Percentiles rank a stretch among this genome's conserved stretches.
Evolutionary conservation across 179 eudicot genomes (phyloP).

Genomic region (Spinacia oleracea): DNA sequence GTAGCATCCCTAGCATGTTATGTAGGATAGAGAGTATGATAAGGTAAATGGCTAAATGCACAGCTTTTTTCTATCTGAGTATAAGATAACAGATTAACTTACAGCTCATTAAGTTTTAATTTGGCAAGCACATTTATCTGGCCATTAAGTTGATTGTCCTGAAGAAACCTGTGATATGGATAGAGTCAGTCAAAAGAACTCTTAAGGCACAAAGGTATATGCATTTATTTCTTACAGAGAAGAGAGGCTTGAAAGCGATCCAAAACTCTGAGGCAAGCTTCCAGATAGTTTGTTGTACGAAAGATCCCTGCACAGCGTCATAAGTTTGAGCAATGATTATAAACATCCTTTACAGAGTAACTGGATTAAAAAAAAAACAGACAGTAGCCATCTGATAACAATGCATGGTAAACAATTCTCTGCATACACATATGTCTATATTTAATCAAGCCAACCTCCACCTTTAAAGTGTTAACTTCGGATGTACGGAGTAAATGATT

Average conservation of each 20-base stretch:
- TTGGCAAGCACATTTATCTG: conserved; percentile 48
- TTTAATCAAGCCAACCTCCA: conserved; percentile 15
- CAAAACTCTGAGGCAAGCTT: conserved; percentile 51
- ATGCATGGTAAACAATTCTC: not conserved
- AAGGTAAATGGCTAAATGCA: not conserved
- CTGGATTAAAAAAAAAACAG: not conserved
- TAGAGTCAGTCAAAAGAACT: conserved; percentile 21
- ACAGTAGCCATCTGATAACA: not conserved
- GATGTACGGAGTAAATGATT: too few relatives aligned
- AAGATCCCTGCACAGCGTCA: conserved; percentile 55
- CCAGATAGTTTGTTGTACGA: conserved; percentile 51
- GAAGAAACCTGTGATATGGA: conserved; percentile 48
- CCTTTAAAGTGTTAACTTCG: not conserved
- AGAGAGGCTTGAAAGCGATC: conserved; percentile 44
- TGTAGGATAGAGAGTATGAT: not conserved
- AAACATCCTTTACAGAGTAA: not conserved
- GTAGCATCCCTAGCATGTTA: not conserved
- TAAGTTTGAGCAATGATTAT: not conserved
- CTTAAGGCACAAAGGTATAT: conserved; percentile 6
- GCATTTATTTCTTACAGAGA: conserved; percentile 45
- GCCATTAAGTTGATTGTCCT: conserved; percentile 59
- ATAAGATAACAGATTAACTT: conserved; percentile 29
- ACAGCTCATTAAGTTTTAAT: conserved; percentile 55
- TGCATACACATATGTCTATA: too few relatives aligned
- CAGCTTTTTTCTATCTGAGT: not conserved